Base-by-base conservation (phyloP, 495 filamentous ascomycete genomes). In the Immersiella caudata region DNA sequence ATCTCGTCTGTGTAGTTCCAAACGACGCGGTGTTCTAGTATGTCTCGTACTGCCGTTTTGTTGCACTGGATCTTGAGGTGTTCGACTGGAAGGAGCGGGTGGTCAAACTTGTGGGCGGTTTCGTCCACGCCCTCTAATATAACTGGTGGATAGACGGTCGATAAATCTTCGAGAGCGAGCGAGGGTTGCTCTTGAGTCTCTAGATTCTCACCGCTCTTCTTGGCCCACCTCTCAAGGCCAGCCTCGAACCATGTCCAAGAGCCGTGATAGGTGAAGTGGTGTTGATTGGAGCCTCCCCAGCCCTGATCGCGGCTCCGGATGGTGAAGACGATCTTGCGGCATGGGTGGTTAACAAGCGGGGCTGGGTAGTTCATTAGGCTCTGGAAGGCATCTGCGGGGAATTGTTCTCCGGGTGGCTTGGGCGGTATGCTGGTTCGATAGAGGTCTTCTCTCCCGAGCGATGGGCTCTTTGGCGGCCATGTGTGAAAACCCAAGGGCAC, bases 231-330 rank as follows among this genome's bases (percentile, higher is more conserved):
- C 57, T 87, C 84, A 20, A 84, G 67, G 0, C 88, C 88, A 4
- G 80, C 84, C 54, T 91, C 90, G 70, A 92, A 92, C 90, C 90
- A 93, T 0, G 89, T 91, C 74, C 77, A 90, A 0, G 88, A 89
- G 16, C 71, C 76, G 5, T 76, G 64, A 70, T 86, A 91, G n/a
- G 82, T 85, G 50, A 83, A 76, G 6, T 77, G 72, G 35, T 79
- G 68, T 0, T 58, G 22, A 5, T 26, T 20, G 0, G 75, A 70
- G 5, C 80, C 76, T 51, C 82, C 82, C 79, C 80, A 89, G 2
- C 90, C 91, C 71, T 94, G 91, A 68, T 93, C 91, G 56, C 83
- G 82, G 56, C 86, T 88, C 2, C 74, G 73, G 58, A 91, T 85
- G 1, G 79, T 86, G 66, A 93, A 93, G 4, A 90, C 79, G n/a